These are phyloP conservation scores for Botrytis tulipae DNA, from an alignment of 2,329 filamentous ascomycete genomes.

Conservation along the genomic window DNA sequence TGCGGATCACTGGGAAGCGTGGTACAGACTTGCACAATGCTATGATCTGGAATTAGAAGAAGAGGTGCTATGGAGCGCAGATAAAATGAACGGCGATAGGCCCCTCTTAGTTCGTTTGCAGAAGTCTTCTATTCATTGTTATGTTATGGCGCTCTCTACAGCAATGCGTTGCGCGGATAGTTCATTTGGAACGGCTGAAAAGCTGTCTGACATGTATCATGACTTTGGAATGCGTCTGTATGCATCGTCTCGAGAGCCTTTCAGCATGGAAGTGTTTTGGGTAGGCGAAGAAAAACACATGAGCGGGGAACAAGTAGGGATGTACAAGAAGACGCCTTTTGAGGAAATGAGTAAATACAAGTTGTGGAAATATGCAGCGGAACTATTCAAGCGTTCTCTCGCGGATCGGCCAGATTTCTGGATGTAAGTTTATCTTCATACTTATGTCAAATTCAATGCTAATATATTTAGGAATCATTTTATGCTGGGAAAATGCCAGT, in stretches of 20 bases:
- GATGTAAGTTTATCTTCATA: conserved; percentile 48
- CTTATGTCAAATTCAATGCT: conserved; percentile 25
- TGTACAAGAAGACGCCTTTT: conserved; percentile 58
- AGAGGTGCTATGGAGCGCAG: conserved; percentile 43
- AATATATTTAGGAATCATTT: conserved; percentile 55
- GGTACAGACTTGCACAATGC: conserved; percentile 44
- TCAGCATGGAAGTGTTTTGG: conserved; percentile 65
- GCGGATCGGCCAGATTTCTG: conserved; percentile 59
- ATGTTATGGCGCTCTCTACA: conserved; percentile 64
- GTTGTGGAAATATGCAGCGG: conserved; percentile 63
- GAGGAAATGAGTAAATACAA: conserved; percentile 56
- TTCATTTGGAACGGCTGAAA: conserved; percentile 51
- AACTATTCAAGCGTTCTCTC: conserved; percentile 59
- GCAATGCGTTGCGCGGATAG: conserved; percentile 57
- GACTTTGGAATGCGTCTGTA: conserved; percentile 70
- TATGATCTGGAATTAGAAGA: conserved; percentile 44
- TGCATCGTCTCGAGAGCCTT: conserved; percentile 64
- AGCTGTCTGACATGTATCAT: conserved; percentile 63
- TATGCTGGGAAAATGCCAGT: conserved; percentile 68
- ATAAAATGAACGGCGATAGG: conserved; percentile 43
- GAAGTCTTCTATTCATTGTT: conserved; percentile 43
- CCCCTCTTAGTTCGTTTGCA: conserved; percentile 40
- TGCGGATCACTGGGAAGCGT: conserved; percentile 44
- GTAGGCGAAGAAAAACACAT: conserved; percentile 62
- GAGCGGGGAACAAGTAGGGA: conserved; percentile 48